Conservation (phyloP, 495 filamentous ascomycete genomes). For the Podospora fimiseda region DNA sequence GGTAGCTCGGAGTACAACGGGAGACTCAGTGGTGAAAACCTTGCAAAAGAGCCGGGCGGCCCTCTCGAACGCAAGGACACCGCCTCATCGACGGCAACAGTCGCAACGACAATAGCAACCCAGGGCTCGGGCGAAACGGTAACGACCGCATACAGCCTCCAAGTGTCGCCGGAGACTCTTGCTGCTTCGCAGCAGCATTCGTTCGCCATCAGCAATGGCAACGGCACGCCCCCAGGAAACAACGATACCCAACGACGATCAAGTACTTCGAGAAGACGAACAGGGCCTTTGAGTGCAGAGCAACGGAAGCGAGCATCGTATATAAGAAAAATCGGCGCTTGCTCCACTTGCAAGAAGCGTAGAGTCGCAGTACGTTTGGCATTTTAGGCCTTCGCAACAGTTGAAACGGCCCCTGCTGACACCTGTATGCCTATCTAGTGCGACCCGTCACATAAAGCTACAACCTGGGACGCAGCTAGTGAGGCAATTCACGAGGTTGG, state of each 20-base stretch:
- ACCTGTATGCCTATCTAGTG: constrained; percentile 28
- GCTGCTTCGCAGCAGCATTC: constrained; percentile 2
- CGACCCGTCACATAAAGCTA: constrained; percentile 44
- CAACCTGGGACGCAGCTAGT: constrained; percentile 45
- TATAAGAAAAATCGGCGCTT: constrained; percentile 46
- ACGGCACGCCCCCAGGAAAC: too few relatives aligned
- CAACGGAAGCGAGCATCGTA: constrained; percentile 44
- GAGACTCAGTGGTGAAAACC: not conserved
- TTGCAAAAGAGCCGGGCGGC: too few relatives aligned
- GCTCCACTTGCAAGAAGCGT: constrained; percentile 40
- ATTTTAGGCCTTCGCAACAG: constrained; percentile 9
- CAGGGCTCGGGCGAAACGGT: constrained; percentile 35
- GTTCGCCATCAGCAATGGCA: too few relatives aligned
- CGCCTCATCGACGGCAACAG: constrained; percentile 37
- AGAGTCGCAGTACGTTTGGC: constrained; percentile 41
- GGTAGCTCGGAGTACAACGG: not conserved
- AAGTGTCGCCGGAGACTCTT: constrained; percentile 32
- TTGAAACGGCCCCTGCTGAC: constrained; percentile 3
- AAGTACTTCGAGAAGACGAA: constrained; percentile 40
- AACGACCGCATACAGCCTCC: constrained; percentile 38
- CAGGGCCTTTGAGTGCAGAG: constrained; percentile 39
- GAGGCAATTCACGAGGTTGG: constrained; percentile 39
- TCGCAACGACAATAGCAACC: constrained; percentile 29
- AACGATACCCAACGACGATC: constrained; percentile 41
- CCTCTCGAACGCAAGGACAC: constrained; percentile 46